Evolutionary conservation across 257 asterid species (phyloP).

Genomic region (Prunella vulgaris): DNA sequence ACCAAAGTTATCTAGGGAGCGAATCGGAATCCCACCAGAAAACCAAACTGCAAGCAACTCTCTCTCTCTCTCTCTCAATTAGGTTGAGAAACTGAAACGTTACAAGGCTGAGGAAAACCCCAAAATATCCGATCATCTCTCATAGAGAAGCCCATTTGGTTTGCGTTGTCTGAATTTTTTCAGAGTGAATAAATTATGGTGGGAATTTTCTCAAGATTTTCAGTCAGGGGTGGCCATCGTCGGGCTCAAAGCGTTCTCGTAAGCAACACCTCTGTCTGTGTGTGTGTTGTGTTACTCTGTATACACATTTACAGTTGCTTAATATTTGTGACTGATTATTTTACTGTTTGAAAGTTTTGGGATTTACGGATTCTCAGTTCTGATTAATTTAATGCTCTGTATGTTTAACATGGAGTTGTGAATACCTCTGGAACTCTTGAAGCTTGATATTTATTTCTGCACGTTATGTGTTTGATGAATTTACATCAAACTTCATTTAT

Average conservation of each 20-base stretch:
- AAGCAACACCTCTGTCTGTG: conserved; percentile 22
- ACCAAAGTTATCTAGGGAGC: conserved; percentile 18
- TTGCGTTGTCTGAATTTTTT: too few relatives aligned
- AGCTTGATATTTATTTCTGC: neutral
- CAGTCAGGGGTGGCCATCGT: conserved; percentile 56
- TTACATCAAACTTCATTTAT: neutral
- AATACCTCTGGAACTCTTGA: neutral
- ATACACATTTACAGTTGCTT: too few relatives aligned
- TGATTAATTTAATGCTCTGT: neutral
- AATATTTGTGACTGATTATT: too few relatives aligned
- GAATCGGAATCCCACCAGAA: conserved; percentile 21
- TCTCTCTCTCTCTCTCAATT: conserved; percentile 1
- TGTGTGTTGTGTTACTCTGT: too few relatives aligned
- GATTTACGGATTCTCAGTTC: neutral
- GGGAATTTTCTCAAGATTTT: conserved; percentile 84
- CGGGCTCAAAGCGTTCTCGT: conserved; percentile 86
- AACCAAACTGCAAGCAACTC: conserved; percentile 23
- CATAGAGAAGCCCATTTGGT: too few relatives aligned
- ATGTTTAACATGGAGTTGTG: neutral
- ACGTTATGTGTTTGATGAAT: neutral
- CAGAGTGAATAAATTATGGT: conserved; percentile 42
- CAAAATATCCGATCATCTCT: too few relatives aligned
- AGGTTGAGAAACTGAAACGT: conserved; percentile 14
- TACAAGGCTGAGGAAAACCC: neutral
- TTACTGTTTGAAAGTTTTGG: conserved; percentile 17